phyloP scores from a whole-genome alignment of 176 grass and related monocot species.

The Carex littledalei region DNA sequence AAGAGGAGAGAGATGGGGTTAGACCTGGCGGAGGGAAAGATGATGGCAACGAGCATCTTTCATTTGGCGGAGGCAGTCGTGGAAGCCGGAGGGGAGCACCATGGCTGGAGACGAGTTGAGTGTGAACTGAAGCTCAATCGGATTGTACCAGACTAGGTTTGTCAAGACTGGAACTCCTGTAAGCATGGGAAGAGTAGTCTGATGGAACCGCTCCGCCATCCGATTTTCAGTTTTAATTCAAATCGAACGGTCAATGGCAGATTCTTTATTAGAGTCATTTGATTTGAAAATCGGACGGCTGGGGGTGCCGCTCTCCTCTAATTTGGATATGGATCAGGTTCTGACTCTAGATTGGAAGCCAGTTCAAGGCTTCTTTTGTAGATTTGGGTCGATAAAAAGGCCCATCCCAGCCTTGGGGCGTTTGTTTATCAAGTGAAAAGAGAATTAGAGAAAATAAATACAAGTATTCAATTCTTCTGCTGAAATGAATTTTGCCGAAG shows the following conservation, averaged over 20 bases:
- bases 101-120: slow-evolving; percentile 10
- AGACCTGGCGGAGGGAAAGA: slow-evolving; percentile 52
- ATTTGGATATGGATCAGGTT: too few relatives aligned
- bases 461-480: too few relatives aligned
- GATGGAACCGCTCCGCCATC: not conserved
- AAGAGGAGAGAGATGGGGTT: not conserved
- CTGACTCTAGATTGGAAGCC: not conserved
- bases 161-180: too few relatives aligned
- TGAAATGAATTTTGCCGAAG: not conserved
- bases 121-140: not conserved
- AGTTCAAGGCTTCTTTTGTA: not conserved
- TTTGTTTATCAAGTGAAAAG: not conserved
- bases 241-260: too few relatives aligned
- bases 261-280: too few relatives aligned
- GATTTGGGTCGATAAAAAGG: not conserved
- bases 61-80: slow-evolving; percentile 71
- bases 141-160: not conserved
- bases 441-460: too few relatives aligned
- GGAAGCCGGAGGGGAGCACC: slow-evolving; percentile 63
- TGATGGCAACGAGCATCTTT: slow-evolving; percentile 59
- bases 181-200: not conserved
- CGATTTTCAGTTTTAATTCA: too few relatives aligned
- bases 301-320: not conserved
- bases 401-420: not conserved
- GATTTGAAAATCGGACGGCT: too few relatives aligned